These are phyloP conservation scores for Boletus reticuloceps DNA, from an alignment of 768 basidiomycete genomes.

Conservation along the genomic window DNA sequence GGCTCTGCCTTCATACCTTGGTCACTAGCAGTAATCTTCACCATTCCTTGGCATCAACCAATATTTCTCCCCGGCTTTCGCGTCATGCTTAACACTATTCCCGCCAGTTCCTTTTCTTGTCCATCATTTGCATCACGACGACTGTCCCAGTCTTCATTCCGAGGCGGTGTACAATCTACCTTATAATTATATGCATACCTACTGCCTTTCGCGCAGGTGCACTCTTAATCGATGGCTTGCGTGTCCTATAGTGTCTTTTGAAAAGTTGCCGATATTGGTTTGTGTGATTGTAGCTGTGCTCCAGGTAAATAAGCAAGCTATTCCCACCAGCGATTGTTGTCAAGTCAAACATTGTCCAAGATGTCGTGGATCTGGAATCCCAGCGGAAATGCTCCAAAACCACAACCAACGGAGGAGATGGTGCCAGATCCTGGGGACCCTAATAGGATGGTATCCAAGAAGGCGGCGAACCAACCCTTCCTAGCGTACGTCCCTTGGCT, in stretches of 20 bases:
- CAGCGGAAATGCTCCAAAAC: slow-evolving; percentile 35
- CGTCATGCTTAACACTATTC: slow-evolving; percentile 28
- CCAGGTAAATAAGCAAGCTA: too few species aligned
- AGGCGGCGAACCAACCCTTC: slow-evolving; percentile 83
- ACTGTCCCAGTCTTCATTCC: slow-evolving; percentile 19
- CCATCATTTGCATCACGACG: slow-evolving; percentile 29
- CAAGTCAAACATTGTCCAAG: not conserved
- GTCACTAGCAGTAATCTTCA: slow-evolving; percentile 30
- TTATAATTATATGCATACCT: slow-evolving; percentile 35
- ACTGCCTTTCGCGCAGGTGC: slow-evolving; percentile 31
- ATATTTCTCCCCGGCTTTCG: slow-evolving; percentile 22
- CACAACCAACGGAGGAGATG: slow-evolving; percentile 44
- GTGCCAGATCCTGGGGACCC: slow-evolving; percentile 63
- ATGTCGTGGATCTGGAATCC: slow-evolving; percentile 72
- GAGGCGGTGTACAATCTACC: slow-evolving; percentile 34
- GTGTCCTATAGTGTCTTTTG: slow-evolving; percentile 19
- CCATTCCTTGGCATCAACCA: slow-evolving; percentile 27
- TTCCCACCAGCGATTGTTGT: too few species aligned
- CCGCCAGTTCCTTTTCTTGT: slow-evolving; percentile 13
- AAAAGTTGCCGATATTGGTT: not conserved
- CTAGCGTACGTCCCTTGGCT: slow-evolving; percentile 56
- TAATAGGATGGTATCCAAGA: slow-evolving; percentile 71
- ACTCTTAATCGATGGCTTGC: slow-evolving; percentile 28
- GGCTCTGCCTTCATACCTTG: slow-evolving; percentile 27
- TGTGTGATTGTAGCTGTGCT: not conserved